phyloP scores from a whole-genome alignment of 805 yeast species.

The Pichia pseudocactophila region DNA sequence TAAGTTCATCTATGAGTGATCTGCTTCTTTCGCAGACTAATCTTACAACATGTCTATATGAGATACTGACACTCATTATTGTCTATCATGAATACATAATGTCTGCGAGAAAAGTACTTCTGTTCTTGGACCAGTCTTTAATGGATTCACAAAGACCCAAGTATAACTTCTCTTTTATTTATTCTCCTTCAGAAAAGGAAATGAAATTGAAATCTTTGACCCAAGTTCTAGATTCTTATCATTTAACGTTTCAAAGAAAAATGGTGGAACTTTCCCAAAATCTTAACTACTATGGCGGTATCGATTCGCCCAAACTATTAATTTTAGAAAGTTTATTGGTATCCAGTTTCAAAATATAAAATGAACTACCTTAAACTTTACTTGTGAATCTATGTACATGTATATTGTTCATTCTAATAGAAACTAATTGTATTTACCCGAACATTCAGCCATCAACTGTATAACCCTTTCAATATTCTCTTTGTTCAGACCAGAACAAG shows the following conservation, averaged over 20 bases:
- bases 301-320: slow-evolving; percentile 39
- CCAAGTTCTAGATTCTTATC: slow-evolving; percentile 33
- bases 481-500: slow-evolving; percentile 70
- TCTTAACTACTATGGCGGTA: slow-evolving; percentile 38
- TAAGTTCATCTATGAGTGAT: slow-evolving; percentile 57
- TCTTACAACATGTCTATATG: slow-evolving; percentile 38
- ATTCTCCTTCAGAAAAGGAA: slow-evolving; percentile 32
- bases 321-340: slow-evolving; percentile 36
- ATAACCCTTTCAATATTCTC: slow-evolving; percentile 69
- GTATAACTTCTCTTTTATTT: slow-evolving; percentile 28
- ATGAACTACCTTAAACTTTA: background rate
- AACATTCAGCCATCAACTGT: slow-evolving; percentile 59
- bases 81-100: slow-evolving; percentile 40
- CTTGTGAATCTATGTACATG: background rate
- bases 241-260: slow-evolving; percentile 36
- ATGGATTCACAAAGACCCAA: slow-evolving; percentile 32
- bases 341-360: slow-evolving; percentile 10
- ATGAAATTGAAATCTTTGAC: slow-evolving; percentile 34
- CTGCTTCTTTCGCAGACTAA: slow-evolving; percentile 56
- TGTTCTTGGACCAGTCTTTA: slow-evolving; percentile 40
- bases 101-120: slow-evolving; percentile 47
- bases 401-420: background rate
- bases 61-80: slow-evolving; percentile 38
- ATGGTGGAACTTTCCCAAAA: slow-evolving; percentile 39
- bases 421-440: slow-evolving; percentile 18